These are phyloP conservation scores for Breynia disticha DNA, from an alignment of 441 rosid species.

Conservation along the genomic window DNA sequence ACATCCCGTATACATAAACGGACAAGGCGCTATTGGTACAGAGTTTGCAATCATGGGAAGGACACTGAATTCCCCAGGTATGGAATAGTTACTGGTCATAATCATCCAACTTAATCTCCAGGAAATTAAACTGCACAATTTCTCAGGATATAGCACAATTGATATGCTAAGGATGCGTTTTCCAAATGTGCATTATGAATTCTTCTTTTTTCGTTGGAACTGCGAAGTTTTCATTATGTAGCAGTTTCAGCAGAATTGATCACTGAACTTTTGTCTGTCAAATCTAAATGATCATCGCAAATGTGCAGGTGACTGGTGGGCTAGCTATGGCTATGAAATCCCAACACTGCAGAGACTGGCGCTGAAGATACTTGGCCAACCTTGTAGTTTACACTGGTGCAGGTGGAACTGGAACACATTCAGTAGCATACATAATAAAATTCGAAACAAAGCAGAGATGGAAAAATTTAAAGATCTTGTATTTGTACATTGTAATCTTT, in stretches of 20 bases:
- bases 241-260: no score
- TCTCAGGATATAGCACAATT: no score
- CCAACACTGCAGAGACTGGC: constrained; percentile 52
- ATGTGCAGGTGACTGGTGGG: constrained; percentile 63
- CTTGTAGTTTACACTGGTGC: constrained; percentile 56
- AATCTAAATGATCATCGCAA: not conserved
- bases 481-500: constrained; percentile 49
- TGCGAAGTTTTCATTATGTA: no score
- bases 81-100: no score
- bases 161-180: no score
- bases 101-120: no score
- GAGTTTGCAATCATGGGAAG: constrained; percentile 59
- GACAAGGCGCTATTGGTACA: constrained; percentile 52
- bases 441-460: constrained; percentile 24
- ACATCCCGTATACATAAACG: constrained; percentile 40
- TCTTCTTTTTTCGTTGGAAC: no score
- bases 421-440: constrained; percentile 30
- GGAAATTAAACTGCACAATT: no score
- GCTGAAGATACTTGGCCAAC: constrained; percentile 41
- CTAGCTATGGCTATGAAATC: constrained; percentile 47
- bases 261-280: no score
- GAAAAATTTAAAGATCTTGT: constrained; percentile 41
- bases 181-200: no score
- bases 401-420: constrained; percentile 53
- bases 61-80: constrained; percentile 53